Evolutionary conservation across 164 flowering plant genomes (phyloP).

Genomic region (Berberis thunbergii): DNA sequence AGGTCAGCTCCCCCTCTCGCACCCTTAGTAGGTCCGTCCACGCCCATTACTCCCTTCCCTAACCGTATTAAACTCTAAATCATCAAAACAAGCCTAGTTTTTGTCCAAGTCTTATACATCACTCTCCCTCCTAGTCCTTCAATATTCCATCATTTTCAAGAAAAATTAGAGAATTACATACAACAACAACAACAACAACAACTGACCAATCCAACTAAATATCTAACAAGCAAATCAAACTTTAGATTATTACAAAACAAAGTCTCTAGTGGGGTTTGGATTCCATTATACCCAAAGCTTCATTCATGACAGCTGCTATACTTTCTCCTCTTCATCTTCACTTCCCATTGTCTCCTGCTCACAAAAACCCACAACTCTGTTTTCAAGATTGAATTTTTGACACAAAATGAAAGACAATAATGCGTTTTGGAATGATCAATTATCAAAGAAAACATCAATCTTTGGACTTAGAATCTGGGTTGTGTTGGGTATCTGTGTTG

Average conservation of each 20-base stretch:
- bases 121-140: background rate
- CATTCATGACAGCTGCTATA: conserved; percentile 18
- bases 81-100: too few species aligned
- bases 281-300: conserved; percentile 9
- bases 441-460: conserved; percentile 59
- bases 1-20: too few species aligned
- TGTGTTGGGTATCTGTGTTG: conserved; percentile 60
- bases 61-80: too few species aligned
- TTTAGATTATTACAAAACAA: background rate
- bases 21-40: too few species aligned
- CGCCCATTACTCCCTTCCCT: too few species aligned
- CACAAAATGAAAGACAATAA: conserved; percentile 32
- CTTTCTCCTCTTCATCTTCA: background rate
- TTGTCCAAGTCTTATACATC: background rate
- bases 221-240: background rate
- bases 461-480: conserved; percentile 70
- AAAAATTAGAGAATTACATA: background rate
- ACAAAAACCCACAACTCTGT: conserved; percentile 2
- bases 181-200: background rate
- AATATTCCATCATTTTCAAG: background rate
- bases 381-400: background rate
- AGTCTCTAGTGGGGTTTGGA: background rate
- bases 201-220: background rate
- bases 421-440: conserved; percentile 48
- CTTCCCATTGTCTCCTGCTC: background rate